phyloP scores from a whole-genome alignment of 2,329 filamentous ascomycete genomes.

The Scleromitrula shiraiana region DNA sequence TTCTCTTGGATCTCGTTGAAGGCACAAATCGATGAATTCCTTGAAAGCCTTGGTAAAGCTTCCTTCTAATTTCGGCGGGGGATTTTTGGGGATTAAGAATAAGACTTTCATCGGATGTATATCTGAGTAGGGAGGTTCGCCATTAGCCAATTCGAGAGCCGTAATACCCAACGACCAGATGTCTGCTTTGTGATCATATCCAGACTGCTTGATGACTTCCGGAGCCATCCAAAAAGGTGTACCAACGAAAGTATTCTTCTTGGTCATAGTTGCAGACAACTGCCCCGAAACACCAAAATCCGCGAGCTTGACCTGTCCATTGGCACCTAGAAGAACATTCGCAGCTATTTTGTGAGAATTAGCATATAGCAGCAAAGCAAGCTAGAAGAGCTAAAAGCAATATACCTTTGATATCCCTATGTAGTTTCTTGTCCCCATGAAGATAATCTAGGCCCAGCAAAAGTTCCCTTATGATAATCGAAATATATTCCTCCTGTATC shows the following conservation, averaged over 20 bases:
- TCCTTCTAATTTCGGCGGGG: constrained; percentile 71
- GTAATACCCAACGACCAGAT: constrained; percentile 97
- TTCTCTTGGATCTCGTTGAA: constrained; percentile 83
- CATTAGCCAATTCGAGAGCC: constrained; percentile 81
- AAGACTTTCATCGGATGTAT: constrained; percentile 98
- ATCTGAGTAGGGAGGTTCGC: constrained; percentile 89
- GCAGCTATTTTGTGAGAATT: constrained; percentile 53
- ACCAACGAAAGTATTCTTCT: constrained; percentile 98
- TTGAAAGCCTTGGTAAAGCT: constrained; percentile 79
- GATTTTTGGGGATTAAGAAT: constrained; percentile 92
- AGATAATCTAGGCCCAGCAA: constrained; percentile 87
- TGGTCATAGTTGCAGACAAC: constrained; percentile 95
- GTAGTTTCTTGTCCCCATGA: constrained; percentile 90
- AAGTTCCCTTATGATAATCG: constrained; percentile 86
- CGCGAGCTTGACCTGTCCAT: constrained; percentile 91
- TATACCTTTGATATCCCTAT: constrained; percentile 89
- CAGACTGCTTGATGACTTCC: constrained; percentile 96
- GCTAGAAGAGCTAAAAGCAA: not conserved
- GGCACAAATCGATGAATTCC: constrained; percentile 74
- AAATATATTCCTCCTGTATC: constrained; percentile 92
- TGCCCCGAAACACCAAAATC: constrained; percentile 97
- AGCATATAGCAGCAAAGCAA: not conserved
- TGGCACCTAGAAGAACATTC: constrained; percentile 81
- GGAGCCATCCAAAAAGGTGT: constrained; percentile 99
- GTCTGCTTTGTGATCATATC: constrained; percentile 95